Base-by-base conservation (phyloP, 2,329 filamentous ascomycete genomes). In the Aureobasidium namibiae region DNA sequence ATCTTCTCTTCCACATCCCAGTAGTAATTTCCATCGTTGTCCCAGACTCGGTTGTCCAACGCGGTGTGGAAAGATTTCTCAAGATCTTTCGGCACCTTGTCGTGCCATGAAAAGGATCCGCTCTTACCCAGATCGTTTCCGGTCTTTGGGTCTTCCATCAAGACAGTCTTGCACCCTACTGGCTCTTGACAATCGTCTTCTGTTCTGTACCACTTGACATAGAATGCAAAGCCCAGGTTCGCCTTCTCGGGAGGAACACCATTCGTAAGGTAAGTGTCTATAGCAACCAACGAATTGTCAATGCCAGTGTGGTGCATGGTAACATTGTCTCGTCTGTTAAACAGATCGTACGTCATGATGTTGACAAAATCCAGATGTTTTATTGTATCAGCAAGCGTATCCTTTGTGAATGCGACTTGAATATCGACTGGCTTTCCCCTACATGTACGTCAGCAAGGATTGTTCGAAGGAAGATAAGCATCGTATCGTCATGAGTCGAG, bases 311-410 rank as follows among this genome's bases (percentile, higher is more conserved):
- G 85, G 69, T 90, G 87, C 34, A 74, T 78, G 3, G 86, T 88
- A 10, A 75, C 68, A 44, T 72, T 82, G 72, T 89, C 82, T 34
- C 87, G 82, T 34, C 86, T 66, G 72, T 88, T 89, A 80, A 87
- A 86, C 49, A 90, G 68, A 67, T 90, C 87, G 68, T 89, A 89
- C 1, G 81, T 79, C 86, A 89, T 89, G 63, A 89, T 74, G 65
- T 89, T 89, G 66, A 89, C 76, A 66, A 84, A 86, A 67, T 89
- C 84, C 18, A 88, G 78, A 1, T 77, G 75, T 13, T 73, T 68
- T 74, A 80, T 82, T 64, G 89, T 86, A 60, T 76, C 72, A 1
- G 83, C 82, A 0, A 83, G 75, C 8, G 81, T 81, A 24, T 78
- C 70, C 5, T 73, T 62, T 0, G 79, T 86, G 67, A 82, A 89